phyloP scores from a whole-genome alignment of 768 basidiomycete species.

The Rhodosporidiobolus sp. region DNA sequence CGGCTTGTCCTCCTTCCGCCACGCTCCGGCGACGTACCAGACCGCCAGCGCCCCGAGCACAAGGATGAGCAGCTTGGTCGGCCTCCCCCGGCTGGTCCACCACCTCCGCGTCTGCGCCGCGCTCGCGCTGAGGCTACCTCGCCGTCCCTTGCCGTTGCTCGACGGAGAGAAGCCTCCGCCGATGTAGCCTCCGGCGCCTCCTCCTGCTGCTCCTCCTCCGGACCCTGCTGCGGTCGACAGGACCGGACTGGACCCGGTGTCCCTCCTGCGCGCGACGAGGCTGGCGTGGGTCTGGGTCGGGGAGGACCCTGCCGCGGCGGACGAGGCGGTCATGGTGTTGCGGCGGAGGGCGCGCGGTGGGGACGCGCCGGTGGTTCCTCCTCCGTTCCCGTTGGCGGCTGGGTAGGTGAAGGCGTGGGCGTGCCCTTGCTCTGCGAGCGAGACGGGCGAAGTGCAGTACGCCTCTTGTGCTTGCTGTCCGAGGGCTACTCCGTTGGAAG shows the following conservation, averaged over 20 bases:
- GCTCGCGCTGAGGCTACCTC: background rate
- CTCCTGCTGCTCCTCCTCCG: background rate
- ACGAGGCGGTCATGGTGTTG: too few relatives aligned
- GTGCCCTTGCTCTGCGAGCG: too few relatives aligned
- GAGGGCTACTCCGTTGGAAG: too few relatives aligned
- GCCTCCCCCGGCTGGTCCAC: background rate
- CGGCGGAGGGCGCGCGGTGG: too few relatives aligned
- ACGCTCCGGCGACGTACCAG: background rate
- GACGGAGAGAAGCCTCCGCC: background rate
- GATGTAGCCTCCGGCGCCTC: conserved; percentile 3
- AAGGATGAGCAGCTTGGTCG: background rate
- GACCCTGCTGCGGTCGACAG: background rate
- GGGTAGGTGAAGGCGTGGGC: too few relatives aligned
- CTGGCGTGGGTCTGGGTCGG: background rate
- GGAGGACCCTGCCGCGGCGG: background rate
- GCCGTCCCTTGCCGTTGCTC: background rate
- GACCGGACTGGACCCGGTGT: background rate
- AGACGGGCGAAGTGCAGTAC: too few relatives aligned
- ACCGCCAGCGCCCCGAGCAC: background rate
- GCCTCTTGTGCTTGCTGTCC: too few relatives aligned
- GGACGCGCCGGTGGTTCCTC: too few relatives aligned
- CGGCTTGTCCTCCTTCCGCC: background rate
- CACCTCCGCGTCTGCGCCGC: background rate
- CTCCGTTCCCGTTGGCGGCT: too few relatives aligned
- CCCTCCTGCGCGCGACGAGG: background rate